Conservation (phyloP, 495 filamentous ascomycete genomes). For the Geoglossum glabrum region DNA sequence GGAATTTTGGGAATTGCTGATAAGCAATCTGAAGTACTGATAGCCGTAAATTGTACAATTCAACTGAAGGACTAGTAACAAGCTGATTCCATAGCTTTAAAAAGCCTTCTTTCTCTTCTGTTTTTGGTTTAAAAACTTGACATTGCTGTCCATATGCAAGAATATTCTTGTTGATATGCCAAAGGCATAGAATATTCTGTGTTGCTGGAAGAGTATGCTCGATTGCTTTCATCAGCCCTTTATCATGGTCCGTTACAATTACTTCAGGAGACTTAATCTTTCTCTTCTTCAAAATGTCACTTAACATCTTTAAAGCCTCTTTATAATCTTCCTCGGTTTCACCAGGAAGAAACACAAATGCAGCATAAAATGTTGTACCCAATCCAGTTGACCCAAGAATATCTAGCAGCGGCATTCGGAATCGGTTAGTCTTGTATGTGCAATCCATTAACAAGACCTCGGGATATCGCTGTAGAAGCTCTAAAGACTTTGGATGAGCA, state of each 20-base stretch:
- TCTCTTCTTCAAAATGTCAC: no score
- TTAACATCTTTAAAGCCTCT: no score
- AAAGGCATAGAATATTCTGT: no score
- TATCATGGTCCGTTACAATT: no score
- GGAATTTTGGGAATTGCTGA: neutral
- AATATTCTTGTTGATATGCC: no score
- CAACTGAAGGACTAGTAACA: neutral
- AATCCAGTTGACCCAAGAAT: constrained; percentile 5
- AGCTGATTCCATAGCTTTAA: neutral
- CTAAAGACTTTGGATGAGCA: neutral
- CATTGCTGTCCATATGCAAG: neutral
- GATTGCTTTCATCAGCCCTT: no score
- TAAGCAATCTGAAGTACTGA: neutral
- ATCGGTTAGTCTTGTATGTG: constrained; percentile 11
- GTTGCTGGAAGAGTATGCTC: no score
- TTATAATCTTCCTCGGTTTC: constrained; percentile 5
- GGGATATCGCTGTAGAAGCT: neutral
- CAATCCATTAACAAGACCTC: constrained; percentile 9
- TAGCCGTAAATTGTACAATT: neutral
- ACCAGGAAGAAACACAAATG: constrained; percentile 3
- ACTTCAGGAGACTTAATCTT: no score
- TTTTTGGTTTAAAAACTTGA: neutral
- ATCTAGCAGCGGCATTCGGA: constrained; percentile 9
- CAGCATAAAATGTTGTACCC: constrained; percentile 6
- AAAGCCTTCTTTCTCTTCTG: neutral